A percentile compares a stretch with the other conserved stretches of the same genome.
Conservation (phyloP, 1,139 yeast genomes). For the Suhomyces maxii region DNA sequence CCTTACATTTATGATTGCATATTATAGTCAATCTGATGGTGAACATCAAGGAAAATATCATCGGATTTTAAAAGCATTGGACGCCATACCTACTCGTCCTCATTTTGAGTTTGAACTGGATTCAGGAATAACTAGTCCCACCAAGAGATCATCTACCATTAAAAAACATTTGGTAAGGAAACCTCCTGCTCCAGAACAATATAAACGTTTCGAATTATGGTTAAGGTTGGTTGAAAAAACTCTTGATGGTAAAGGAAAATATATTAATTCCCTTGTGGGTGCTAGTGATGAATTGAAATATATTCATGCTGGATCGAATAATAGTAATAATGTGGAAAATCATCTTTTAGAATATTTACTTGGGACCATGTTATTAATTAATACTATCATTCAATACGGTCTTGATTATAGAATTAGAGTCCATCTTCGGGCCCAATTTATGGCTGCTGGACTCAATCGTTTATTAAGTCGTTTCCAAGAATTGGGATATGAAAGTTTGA, state of each 20-base stretch:
- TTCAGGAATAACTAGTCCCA: slow-evolving; percentile 1
- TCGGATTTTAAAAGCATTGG: slow-evolving; percentile 64
- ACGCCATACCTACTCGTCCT: slow-evolving; percentile 58
- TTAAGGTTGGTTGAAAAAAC: slow-evolving; percentile 68
- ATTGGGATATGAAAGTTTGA: slow-evolving; percentile 62
- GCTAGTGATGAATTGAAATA: slow-evolving; percentile 84
- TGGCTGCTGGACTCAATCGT: slow-evolving; percentile 71
- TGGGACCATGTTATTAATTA: slow-evolving; percentile 74
- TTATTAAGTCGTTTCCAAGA: slow-evolving; percentile 62
- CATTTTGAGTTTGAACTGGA: slow-evolving; percentile 46
- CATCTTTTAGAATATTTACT: slow-evolving; percentile 78
- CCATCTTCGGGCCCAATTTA: slow-evolving; percentile 73
- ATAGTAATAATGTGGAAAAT: slow-evolving; percentile 48
- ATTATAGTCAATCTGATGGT: slow-evolving; percentile 32
- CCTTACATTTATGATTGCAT: slow-evolving; percentile 49
- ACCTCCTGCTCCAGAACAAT: slow-evolving; percentile 39
- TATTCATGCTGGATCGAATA: slow-evolving; percentile 50
- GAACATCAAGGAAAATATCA: slow-evolving; percentile 52
- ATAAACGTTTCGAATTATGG: slow-evolving; percentile 84
- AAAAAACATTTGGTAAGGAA: slow-evolving; percentile 36
- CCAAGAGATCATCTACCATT: slow-evolving; percentile 14
- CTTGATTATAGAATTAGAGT: slow-evolving; percentile 66
- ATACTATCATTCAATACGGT: slow-evolving; percentile 68
- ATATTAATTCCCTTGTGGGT: slow-evolving; percentile 85
- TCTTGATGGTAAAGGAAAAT: slow-evolving; percentile 81